phyloP scores from a whole-genome alignment of 2,329 filamentous ascomycete genomes.

The Clarireedia sp. region DNA sequence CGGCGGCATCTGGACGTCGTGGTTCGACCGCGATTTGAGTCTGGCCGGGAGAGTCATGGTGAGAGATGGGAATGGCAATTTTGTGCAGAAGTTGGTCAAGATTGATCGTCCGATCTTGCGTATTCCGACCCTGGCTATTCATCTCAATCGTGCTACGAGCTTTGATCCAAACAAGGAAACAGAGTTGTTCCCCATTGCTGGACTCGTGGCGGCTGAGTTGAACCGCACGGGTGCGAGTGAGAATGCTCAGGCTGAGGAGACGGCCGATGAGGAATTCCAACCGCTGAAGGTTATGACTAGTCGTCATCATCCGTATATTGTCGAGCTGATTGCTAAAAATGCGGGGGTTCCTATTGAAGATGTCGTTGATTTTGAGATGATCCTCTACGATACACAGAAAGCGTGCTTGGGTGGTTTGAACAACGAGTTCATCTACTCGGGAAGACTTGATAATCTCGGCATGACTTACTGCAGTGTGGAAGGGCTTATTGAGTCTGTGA shows the following conservation, averaged over 20 bases:
- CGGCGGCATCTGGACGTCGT: constrained; percentile 94
- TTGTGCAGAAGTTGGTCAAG: constrained; percentile 80
- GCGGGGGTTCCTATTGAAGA: constrained; percentile 62
- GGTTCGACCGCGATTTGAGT: constrained; percentile 92
- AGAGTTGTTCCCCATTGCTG: constrained; percentile 88
- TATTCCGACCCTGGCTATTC: constrained; percentile 89
- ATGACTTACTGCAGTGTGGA: constrained; percentile 92
- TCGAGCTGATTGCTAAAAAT: constrained; percentile 77
- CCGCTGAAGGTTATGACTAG: constrained; percentile 71
- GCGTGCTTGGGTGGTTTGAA: constrained; percentile 81
- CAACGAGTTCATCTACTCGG: constrained; percentile 92
- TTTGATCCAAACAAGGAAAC: constrained; percentile 97
- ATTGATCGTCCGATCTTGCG: constrained; percentile 84
- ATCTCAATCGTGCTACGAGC: constrained; percentile 75
- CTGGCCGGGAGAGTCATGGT: constrained; percentile 86
- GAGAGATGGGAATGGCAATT: constrained; percentile 61
- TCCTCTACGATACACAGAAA: constrained; percentile 95
- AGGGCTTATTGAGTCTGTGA: constrained; percentile 74
- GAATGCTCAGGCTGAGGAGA: constrained; percentile 27
- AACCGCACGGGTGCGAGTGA: constrained; percentile 59
- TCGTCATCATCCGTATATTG: constrained; percentile 80
- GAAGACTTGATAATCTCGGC: constrained; percentile 90
- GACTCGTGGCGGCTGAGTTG: constrained; percentile 78
- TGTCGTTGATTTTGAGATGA: constrained; percentile 87
- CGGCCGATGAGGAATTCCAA: constrained; percentile 45